Base-by-base conservation (phyloP, 2,329 filamentous ascomycete species). In the Aspergillus chevalieri region DNA sequence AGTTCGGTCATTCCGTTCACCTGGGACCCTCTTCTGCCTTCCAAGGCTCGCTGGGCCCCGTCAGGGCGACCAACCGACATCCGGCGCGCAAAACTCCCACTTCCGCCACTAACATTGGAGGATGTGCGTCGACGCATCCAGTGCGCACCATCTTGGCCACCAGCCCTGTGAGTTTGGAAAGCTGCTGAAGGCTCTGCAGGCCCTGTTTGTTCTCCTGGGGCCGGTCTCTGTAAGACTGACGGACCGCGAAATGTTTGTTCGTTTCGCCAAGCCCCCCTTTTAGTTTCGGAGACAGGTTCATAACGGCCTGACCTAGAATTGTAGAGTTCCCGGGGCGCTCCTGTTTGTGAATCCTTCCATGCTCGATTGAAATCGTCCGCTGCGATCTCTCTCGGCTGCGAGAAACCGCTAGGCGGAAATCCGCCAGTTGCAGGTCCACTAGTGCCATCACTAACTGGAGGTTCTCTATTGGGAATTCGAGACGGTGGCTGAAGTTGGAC, bases 291-390 rank as follows among this genome's bases (percentile, higher is more conserved):
- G 3, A 91, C 92, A 14, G 91, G 90, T 65, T 97, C 92, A 59
- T 95, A 95, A 46, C 89, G 85, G 15, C 92, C 92, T 47, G 89
- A 95, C 48, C 94, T 87, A n/a, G 92, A 95, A 66, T 97, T 96
- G 73, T 84, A 97, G 0, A 97, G 76, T 67, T 97, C 91, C 49
- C 87, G 79, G 53, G 82, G 84, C 9, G 79, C 76, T 49, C 80
- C 76, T 0, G 75, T 65, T 33, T 78, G 76, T 4, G 84, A 80
- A 53, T 95, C 89, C 61, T 87, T 81, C 85, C 88, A 95, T 30
- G 85, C 82, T 54, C 93, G 81, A 65, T 86, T 94, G 63, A 96
- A 97, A 57, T 95, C 92, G 67, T 97, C 93, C 0, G 91, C 87
- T 5, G 90, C 89, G 55, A 96, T 95, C 65, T 97, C 91, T 63